Percentiles rank a stretch among this genome's conserved stretches.
These are phyloP conservation scores for Clavispora asparagi DNA, from an alignment of 805 yeast species.

Conservation along the genomic window DNA sequence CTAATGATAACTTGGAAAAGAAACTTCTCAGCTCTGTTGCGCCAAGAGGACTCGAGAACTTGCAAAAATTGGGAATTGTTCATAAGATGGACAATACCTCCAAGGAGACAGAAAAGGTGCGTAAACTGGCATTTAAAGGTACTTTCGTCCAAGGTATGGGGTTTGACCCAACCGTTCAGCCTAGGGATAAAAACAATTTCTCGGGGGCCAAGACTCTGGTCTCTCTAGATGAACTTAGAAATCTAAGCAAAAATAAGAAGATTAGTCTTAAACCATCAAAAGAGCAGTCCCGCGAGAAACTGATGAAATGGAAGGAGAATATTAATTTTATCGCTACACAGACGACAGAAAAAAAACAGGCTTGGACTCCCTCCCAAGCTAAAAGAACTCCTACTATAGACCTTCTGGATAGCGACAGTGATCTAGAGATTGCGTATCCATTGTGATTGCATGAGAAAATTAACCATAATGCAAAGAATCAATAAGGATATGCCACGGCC, in stretches of 20 bases:
- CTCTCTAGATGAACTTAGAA: slow-evolving; percentile 12
- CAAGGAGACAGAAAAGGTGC: slow-evolving; percentile 8
- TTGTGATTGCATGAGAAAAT: neutral
- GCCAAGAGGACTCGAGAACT: slow-evolving; percentile 8
- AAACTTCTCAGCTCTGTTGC: slow-evolving; percentile 8
- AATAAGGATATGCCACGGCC: no score
- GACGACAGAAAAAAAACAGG: neutral
- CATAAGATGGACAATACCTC: slow-evolving; percentile 13
- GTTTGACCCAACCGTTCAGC: slow-evolving; percentile 43
- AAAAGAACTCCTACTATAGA: neutral
- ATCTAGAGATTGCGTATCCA: slow-evolving; percentile 24
- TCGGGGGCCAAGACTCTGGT: slow-evolving; percentile 4
- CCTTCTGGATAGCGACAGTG: slow-evolving; percentile 15
- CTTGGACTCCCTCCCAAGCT: neutral
- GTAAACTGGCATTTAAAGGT: slow-evolving; percentile 35
- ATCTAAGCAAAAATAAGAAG: slow-evolving; percentile 8
- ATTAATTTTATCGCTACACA: slow-evolving; percentile 3
- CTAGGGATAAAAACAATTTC: slow-evolving; percentile 3
- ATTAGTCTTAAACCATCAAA: slow-evolving; percentile 12
- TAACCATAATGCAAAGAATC: no score
- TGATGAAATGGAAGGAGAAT: slow-evolving; percentile 22
- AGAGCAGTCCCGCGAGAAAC: slow-evolving; percentile 13
- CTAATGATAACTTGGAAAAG: slow-evolving; percentile 12
- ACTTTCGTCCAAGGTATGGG: slow-evolving; percentile 41
- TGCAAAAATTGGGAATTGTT: slow-evolving; percentile 15